Base-by-base conservation (phyloP, 225 moss, liverwort and hornwort species). In the Physcomitrium patens region DNA sequence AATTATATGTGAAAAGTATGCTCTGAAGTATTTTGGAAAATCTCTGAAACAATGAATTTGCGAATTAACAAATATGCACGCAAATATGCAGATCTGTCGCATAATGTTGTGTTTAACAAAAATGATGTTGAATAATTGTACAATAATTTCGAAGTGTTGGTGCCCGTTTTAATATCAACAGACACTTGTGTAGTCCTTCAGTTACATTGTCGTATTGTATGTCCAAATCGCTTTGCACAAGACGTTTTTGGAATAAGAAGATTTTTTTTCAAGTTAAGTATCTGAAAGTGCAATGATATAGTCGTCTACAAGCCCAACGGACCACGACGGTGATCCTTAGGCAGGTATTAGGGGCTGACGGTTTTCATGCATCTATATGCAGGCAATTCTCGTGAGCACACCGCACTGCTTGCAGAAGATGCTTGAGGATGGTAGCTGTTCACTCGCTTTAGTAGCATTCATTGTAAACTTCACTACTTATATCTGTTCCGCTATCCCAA, bases 301-400 rank as follows among this genome's bases (percentile, higher is more conserved):
- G 55, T 9, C 12, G 43, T 55, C 20, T 37, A 37, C 12, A 61
- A 16, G 24, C 37, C 14, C 28, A 61, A 23, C 14, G 17, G 28
- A 31, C 13, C 19, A 42, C 20, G 19, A 12, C 19, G 28, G 11
- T 51, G 26, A 28, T 51, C 44, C 28, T 51, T 11, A 51, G 27
- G 27, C 24, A 24, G 7, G 8, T 51, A 28, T 28, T 37, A 17
- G 60, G n/a, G 49, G 19, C 60, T 60, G 19, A 49, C 26, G 13
- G 37, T 50, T 42, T 50, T 50, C 61, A 14, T 28, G 22, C 1
- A 60, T 51, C 19, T 19, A 49, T 61, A 12, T 62, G 74, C 79
- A 91, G 91, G 84, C 81, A 15, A 74, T 91, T 46, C 81, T 89
- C 49, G 91, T 91, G 52, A 86, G 89, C 10, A 91, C 89, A 45